Evolutionary conservation across 2,329 filamentous ascomycete species (phyloP), one percentile per base, ranked within the genome.

Genomic region (Dothistroma septosporum): DNA sequence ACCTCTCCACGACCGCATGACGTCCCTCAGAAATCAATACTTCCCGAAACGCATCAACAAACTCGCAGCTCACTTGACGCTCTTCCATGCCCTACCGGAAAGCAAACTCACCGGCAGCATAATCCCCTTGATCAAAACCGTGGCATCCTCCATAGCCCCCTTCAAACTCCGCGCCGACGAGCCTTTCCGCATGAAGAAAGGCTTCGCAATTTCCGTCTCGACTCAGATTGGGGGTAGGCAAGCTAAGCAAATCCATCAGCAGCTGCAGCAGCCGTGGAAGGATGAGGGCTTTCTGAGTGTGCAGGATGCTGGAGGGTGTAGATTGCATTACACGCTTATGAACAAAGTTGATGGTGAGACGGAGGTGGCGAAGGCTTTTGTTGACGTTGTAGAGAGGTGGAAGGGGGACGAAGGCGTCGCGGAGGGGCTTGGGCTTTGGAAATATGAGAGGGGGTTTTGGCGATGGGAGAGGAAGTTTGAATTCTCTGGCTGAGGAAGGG

Each of bases 301-400:
- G 60, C 77, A 79, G 66, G 78, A 80, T 64, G 68, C 68, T n/a
- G 72, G 72, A 2, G 73, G 72, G 0, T 76, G 74, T 66, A 70
- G 69, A 7, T 72, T 76, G 9, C 78, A 79, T 56, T 80, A 77
- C 71, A 80, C 77, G 11, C 72, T 79, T 16, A 79, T 79, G 78
- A 79, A 79, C 59, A 79, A 79, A 63, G 77, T 77, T 2, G 73
- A 76, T 44, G 75, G 78, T n/a, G 73, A 76, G 57, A 64, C 66
- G 14, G 73, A 72, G 49, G 75, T 79, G 0, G 60, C 69, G 22
- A 66, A 69, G 19, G 74, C 76, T n/a, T 74, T 76, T 56, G 68
- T 71, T 9, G 73, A 76, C 16, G 66, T 78, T 21, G 61, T 69
- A 35, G 60, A 65, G 32, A 69, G 68, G 11, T 78, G 67, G 69